These are phyloP conservation scores for Aspergillus eucalypticola DNA, from an alignment of 2,329 filamentous ascomycete genomes.

Conservation along the genomic window DNA sequence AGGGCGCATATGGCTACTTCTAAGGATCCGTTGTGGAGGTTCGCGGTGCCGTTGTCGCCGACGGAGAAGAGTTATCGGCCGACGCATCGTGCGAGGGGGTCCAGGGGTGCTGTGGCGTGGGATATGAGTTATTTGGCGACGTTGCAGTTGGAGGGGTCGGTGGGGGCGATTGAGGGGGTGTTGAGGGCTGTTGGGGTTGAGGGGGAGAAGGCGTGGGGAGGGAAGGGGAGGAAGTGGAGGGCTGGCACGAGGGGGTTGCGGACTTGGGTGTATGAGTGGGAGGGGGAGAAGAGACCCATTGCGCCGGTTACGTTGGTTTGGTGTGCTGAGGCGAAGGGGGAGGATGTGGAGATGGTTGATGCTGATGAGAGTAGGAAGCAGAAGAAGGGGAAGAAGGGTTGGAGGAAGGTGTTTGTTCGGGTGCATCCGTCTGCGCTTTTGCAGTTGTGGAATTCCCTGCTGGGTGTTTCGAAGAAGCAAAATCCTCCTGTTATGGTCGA, in stretches of 20 bases:
- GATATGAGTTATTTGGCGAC: conserved; percentile 94
- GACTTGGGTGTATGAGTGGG: conserved; percentile 59
- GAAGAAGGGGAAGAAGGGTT: conserved; percentile 35
- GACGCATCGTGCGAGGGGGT: conserved; percentile 75
- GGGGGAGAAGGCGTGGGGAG: conserved; percentile 61
- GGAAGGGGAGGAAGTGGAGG: conserved; percentile 71
- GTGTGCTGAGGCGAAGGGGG: conserved; percentile 53
- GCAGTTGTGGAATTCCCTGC: conserved; percentile 63
- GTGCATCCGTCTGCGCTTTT: conserved; percentile 77
- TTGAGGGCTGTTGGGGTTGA: conserved; percentile 66
- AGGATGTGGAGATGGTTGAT: conserved; percentile 42
- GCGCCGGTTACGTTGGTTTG: conserved; percentile 75
- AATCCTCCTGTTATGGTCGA: conserved; percentile 63
- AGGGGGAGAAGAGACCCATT: conserved; percentile 59
- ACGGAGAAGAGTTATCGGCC: conserved; percentile 87
- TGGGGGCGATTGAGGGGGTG: conserved; percentile 64
- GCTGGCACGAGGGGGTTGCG: conserved; percentile 59
- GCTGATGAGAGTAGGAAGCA: conserved; percentile 18
- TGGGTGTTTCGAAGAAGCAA: conserved; percentile 60
- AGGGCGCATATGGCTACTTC: conserved; percentile 83
- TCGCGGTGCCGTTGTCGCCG: conserved; percentile 79
- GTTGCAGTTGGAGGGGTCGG: conserved; percentile 70
- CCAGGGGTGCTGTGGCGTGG: conserved; percentile 80
- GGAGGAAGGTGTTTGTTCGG: conserved; percentile 65
- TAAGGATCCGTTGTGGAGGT: conserved; percentile 81